phyloP scores from a whole-genome alignment of 2,329 filamentous ascomycete genomes.

The Penicillium sp. region DNA sequence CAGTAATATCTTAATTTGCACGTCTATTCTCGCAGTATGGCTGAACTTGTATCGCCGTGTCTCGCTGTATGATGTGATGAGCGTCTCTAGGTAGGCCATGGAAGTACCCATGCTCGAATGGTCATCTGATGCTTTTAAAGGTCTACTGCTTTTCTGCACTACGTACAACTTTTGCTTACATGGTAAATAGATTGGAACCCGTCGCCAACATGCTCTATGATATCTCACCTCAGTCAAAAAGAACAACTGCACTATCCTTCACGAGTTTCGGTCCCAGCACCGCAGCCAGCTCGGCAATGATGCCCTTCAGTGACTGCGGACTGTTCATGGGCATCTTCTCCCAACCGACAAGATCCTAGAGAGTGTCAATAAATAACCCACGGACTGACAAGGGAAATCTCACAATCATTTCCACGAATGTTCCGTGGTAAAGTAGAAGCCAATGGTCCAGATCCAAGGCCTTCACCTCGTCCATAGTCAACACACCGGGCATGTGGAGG shows the following conservation, averaged over 20 bases:
- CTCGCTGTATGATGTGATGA: not conserved
- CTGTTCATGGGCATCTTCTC: constrained; percentile 40
- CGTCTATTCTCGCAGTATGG: not conserved
- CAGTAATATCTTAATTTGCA: too few relatives aligned
- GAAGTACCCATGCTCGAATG: not conserved
- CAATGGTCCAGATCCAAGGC: constrained; percentile 43
- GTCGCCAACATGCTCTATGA: not conserved
- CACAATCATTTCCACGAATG: constrained; percentile 43
- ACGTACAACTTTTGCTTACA: not conserved
- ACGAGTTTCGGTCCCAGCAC: constrained; percentile 43
- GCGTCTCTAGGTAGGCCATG: not conserved
- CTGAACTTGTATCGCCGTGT: not conserved
- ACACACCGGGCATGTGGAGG: constrained; percentile 44
- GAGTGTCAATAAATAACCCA: constrained; percentile 3
- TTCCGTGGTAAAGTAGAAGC: constrained; percentile 39
- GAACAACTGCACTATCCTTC: constrained; percentile 37
- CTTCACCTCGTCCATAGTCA: constrained; percentile 41
- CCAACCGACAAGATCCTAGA: constrained; percentile 46
- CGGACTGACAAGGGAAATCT: constrained; percentile 5
- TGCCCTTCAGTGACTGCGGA: constrained; percentile 44
- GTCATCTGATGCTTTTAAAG: not conserved
- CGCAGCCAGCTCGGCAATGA: constrained; percentile 45
- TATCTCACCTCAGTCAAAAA: constrained; percentile 30
- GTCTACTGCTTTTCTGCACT: not conserved
- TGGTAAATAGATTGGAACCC: not conserved